phyloP scores from a whole-genome alignment of 805 yeast species.

The Ogataea haglerorum region DNA sequence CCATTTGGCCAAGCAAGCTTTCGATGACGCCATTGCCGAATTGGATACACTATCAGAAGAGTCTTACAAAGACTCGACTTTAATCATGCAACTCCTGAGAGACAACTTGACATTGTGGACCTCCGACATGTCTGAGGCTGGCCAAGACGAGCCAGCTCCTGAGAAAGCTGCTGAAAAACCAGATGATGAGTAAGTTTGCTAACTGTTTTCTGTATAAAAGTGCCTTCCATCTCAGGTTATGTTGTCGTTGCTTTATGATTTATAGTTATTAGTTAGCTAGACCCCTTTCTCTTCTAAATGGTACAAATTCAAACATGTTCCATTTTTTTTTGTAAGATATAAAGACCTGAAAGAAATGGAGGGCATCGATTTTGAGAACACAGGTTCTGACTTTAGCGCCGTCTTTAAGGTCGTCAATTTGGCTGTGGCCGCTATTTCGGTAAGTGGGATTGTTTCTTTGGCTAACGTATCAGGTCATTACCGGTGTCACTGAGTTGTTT shows the following conservation, averaged over 20 bases:
- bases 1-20: conserved; percentile 97
- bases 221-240: conserved; percentile 17
- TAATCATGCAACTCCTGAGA: conserved; percentile 97
- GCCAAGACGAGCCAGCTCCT: conserved; percentile 50
- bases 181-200: conserved; percentile 27
- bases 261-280: conserved; percentile 23
- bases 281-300: conserved; percentile 14
- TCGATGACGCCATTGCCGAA: conserved; percentile 98
- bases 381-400: conserved; percentile 42
- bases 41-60: conserved; percentile 96
- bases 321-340: conserved; percentile 6
- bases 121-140: conserved; percentile 84
- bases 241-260: conserved; percentile 24
- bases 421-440: conserved; percentile 51
- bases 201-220: conserved; percentile 24
- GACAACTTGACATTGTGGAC: conserved; percentile 99
- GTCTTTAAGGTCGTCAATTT: conserved; percentile 52
- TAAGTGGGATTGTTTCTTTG: conserved; percentile 29
- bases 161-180: conserved; percentile 34
- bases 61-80: conserved; percentile 96
- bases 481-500: conserved; percentile 49
- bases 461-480: conserved; percentile 34
- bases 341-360: conserved; percentile 20
- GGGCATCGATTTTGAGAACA: conserved; percentile 42
- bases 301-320: conserved; percentile 4